Evolutionary conservation across 192 early-diverging fungal genomes (phyloP), one percentile per base, ranked within the genome.

Genomic region (Coemansia sp.): DNA sequence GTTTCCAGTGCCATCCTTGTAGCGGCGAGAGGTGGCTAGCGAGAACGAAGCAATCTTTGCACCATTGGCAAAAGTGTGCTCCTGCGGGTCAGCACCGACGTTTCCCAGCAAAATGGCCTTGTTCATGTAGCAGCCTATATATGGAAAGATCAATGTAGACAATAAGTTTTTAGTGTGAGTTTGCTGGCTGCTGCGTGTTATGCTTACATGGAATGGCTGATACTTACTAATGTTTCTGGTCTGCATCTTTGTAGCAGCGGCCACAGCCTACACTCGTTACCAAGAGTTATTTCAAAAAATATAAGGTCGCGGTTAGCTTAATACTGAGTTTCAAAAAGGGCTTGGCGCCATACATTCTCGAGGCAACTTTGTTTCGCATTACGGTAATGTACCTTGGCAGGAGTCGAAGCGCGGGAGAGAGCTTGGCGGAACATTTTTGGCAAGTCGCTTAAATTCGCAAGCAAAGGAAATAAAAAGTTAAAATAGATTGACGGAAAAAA

Each of bases 71-170:
- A 86, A 62, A 4, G 72, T 80, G 49, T 67, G 63, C 1, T 75
- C 67, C 23, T 84, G 80, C n/a, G 86, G 78, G 70, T 91, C 89
- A 33, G 78, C 72, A 19, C 90, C 90, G 21, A 89, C 86, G 59
- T 85, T 81, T 62, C 91, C 91, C 26, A 91, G 64, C 40, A 92
- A 76, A 2, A 78, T 88, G 17, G 86, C 86, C 82, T 90, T 89
- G 83, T 92, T 92, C 50, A 92, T 40, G 19, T 26, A 75, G 26
- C 38, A 19, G 1, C 2, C 64, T 53, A 69, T 10, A 49, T 17
- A 28, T 1, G n/a, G 39, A 21, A 32, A 26, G 19, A 64, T 53
- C n/a, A 70, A 5, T 13, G 4, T 8, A 2, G 39, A 9, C 19
- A 35, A 28, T 2, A 50, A 1, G 28, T 62, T 67, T 33, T 33